These are phyloP conservation scores for Friedmanniomyces simplex DNA, from an alignment of 495 filamentous ascomycete genomes.

Conservation along the genomic window DNA sequence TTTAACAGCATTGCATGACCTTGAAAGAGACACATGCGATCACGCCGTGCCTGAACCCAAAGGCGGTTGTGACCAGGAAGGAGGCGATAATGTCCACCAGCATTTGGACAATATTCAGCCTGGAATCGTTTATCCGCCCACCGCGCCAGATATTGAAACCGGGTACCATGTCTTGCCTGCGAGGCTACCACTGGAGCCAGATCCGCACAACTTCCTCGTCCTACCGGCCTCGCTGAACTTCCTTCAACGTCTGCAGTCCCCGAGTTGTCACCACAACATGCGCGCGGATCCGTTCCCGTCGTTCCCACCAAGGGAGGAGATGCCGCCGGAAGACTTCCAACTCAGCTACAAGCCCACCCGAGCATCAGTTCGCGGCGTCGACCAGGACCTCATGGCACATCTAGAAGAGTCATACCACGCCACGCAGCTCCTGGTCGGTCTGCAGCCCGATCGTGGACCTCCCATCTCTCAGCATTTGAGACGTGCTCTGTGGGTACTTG, in stretches of 20 bases:
- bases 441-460: neutral
- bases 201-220: neutral
- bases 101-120: no score
- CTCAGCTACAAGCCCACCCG: neutral
- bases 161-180: no score
- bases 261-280: constrained; percentile 1
- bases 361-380: neutral
- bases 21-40: no score
- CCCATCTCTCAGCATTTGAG: neutral
- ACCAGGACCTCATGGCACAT: neutral
- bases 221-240: neutral
- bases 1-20: no score
- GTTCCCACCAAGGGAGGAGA: neutral
- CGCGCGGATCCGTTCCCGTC: neutral
- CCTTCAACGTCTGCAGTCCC: neutral
- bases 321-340: neutral
- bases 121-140: no score
- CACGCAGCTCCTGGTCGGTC: neutral
- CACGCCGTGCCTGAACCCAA: no score
- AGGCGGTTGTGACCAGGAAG: no score
- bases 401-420: neutral
- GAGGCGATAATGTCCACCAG: no score
- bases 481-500: neutral
- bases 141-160: no score
- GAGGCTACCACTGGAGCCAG: neutral